These are phyloP conservation scores for Gymnopilus junonius DNA, from an alignment of 768 basidiomycete genomes.

Conservation along the genomic window DNA sequence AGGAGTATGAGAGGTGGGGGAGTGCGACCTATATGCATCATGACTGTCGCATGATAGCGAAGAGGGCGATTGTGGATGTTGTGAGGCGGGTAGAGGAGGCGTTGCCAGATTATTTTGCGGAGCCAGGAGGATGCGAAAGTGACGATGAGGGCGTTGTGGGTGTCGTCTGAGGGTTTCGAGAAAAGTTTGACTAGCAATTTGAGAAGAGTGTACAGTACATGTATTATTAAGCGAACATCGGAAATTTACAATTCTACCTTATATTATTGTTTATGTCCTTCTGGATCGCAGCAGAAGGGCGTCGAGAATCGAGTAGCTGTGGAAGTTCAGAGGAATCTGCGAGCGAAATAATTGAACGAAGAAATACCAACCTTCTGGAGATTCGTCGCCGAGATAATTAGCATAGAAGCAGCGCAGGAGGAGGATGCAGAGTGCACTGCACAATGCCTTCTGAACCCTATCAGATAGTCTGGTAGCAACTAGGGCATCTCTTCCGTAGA, in stretches of 20 bases:
- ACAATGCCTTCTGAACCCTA: conserved; percentile 33
- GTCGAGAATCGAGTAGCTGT: background rate
- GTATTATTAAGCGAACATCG: background rate
- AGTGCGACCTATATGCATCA: conserved; percentile 80
- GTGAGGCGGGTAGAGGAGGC: conserved; percentile 61
- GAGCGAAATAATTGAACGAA: background rate
- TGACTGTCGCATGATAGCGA: conserved; percentile 67
- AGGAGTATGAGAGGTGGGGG: conserved; percentile 74
- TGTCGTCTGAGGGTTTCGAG: background rate
- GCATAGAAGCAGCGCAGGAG: conserved; percentile 7
- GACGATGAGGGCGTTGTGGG: background rate
- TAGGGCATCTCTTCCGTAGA: conserved; percentile 19
- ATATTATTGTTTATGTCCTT: no score
- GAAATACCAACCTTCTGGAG: background rate
- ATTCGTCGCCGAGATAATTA: background rate
- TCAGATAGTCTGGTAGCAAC: conserved; percentile 28
- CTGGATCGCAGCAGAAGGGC: background rate
- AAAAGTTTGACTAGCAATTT: background rate
- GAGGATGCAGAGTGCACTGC: conserved; percentile 27
- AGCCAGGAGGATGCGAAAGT: conserved; percentile 26
- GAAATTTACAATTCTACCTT: no score
- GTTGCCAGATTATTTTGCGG: conserved; percentile 66
- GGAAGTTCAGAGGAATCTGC: background rate
- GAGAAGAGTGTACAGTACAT: background rate
- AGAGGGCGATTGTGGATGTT: conserved; percentile 56